Percentiles rank a stretch among this genome's conserved stretches.
Conservation (phyloP, 331 rosid genomes). For the Saraca asoca region DNA sequence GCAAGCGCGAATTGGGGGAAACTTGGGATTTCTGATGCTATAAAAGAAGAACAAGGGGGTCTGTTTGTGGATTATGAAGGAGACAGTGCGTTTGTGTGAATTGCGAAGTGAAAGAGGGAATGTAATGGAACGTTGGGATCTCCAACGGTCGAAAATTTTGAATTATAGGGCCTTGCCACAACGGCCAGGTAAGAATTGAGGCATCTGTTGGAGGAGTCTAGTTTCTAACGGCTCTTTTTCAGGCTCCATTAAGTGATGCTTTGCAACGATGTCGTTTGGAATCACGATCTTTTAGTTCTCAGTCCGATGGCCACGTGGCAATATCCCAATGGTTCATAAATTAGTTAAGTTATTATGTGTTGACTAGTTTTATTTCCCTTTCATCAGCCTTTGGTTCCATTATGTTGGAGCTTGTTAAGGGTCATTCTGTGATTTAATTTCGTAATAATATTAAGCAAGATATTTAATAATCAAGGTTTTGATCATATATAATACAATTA, state of each 20-base stretch:
- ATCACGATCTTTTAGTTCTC: not conserved
- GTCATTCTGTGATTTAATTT: too few species aligned
- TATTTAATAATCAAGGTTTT: too few species aligned
- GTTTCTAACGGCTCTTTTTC: constrained; percentile 50
- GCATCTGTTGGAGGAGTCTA: not conserved
- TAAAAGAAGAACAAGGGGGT: not conserved
- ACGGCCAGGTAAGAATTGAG: constrained; percentile 28
- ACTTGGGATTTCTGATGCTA: too few species aligned
- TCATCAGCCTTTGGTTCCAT: too few species aligned
- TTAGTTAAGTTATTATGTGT: too few species aligned
- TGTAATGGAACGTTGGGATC: constrained; percentile 3
- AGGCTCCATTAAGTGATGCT: not conserved
- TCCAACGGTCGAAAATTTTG: constrained; percentile 53
- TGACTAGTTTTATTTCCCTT: too few species aligned
- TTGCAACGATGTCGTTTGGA: not conserved
- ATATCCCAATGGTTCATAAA: not conserved
- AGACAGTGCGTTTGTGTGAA: not conserved
- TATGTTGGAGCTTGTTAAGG: too few species aligned
- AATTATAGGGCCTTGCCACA: constrained; percentile 33
- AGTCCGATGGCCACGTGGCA: not conserved
- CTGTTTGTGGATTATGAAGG: not conserved
- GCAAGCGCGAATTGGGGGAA: too few species aligned
- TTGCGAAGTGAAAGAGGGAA: not conserved
- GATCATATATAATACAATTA: too few species aligned
- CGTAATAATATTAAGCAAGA: too few species aligned